A percentile compares a stretch with the other conserved stretches of the same genome.
phyloP scores from a whole-genome alignment of 306 rosid species.

The Trifolium fragiferum region DNA sequence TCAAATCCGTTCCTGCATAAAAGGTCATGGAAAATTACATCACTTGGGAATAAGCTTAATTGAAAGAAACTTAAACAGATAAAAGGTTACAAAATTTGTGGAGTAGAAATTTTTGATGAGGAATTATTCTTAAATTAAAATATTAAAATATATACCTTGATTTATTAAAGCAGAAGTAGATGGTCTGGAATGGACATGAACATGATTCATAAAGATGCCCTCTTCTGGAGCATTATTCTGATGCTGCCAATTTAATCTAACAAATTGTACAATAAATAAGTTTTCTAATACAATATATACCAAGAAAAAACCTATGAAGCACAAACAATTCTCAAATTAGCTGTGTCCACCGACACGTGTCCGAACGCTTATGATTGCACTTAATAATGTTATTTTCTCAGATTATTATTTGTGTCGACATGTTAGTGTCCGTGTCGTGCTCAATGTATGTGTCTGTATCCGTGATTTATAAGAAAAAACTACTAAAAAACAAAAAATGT shows the following conservation, averaged over 20 bases:
- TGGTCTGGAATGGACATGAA: background rate
- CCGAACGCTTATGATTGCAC: too few relatives aligned
- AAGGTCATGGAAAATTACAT: background rate
- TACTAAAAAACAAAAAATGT: background rate
- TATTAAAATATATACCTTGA: slow-evolving; percentile 16
- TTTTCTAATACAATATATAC: too few relatives aligned
- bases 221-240: background rate
- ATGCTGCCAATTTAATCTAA: background rate
- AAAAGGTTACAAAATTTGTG: background rate
- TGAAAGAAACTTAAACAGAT: background rate
- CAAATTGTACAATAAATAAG: slow-evolving; percentile 13
- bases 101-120: background rate
- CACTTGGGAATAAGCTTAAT: background rate
- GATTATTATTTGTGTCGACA: too few relatives aligned
- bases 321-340: too few relatives aligned
- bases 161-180: background rate
- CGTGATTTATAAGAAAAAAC: too few relatives aligned
- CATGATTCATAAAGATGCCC: background rate
- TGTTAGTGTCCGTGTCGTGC: too few relatives aligned
- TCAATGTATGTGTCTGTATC: too few relatives aligned
- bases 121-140: slow-evolving; percentile 13
- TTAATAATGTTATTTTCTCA: too few relatives aligned
- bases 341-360: too few relatives aligned
- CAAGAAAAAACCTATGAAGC: too few relatives aligned
- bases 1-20: slow-evolving; percentile 8